Evolutionary conservation across 192 early-diverging fungal species (phyloP).

Genomic region (Geranomyces variabilis): DNA sequence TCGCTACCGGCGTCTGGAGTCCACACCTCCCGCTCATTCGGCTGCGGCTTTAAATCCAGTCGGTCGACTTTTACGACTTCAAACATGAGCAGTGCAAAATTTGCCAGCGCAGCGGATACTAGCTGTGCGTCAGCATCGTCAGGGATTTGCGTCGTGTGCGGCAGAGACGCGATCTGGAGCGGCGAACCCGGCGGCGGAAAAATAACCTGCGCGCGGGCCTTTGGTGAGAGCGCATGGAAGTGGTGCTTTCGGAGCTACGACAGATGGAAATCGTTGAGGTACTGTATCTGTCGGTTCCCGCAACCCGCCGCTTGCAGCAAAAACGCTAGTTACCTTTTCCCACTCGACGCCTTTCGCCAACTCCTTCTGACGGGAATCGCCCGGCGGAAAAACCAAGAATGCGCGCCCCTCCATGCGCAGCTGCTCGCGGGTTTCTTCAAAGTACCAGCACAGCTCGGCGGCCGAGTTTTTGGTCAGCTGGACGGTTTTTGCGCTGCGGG

Average conservation of each 20-base stretch:
- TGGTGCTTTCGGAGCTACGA: conserved; percentile 14
- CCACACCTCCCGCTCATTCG: conserved; percentile 12
- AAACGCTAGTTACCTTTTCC: conserved; percentile 29
- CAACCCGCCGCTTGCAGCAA: no score
- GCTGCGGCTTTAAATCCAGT: conserved; percentile 16
- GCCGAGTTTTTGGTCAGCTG: neutral
- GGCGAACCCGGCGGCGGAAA: conserved; percentile 7
- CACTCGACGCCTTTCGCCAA: neutral
- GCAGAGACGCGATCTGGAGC: neutral
- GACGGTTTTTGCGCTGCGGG: conserved; percentile 17
- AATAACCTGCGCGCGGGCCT: conserved; percentile 3
- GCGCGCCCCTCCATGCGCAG: conserved; percentile 1
- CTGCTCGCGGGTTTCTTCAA: conserved; percentile 21
- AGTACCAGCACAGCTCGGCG: conserved; percentile 29
- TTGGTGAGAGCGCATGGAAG: conserved; percentile 11
- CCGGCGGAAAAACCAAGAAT: neutral
- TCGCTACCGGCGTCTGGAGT: neutral
- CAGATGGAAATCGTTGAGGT: no score
- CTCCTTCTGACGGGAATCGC: neutral
- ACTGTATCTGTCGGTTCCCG: no score
- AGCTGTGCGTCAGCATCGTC: neutral
- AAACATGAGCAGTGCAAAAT: conserved; percentile 25
- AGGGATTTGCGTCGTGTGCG: no score
- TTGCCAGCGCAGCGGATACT: conserved; percentile 1
- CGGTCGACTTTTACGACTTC: conserved; percentile 8